Base-by-base conservation (phyloP, 164 flowering plant species). In the Hamamelis virginiana region DNA sequence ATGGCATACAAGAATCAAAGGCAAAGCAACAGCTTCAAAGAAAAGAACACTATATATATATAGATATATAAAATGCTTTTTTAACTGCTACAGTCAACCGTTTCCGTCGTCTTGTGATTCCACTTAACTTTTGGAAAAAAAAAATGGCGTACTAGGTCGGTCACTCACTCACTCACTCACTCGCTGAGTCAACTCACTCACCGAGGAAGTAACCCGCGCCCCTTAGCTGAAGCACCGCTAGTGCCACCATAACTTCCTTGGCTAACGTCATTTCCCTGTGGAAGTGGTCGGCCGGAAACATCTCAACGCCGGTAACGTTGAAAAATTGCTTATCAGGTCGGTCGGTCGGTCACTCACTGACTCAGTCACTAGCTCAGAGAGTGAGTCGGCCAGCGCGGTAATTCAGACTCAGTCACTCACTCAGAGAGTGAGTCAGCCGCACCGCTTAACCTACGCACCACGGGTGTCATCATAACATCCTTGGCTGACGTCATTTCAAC, bases 51-150 rank as follows among this genome's bases (percentile, higher is more conserved):
- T 9, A 59, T 9, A 27, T 3, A 58, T 16, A 58, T 25, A 58
- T 25, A 58, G 1, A 59, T 14, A 26, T 16, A 33, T 41, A 61
- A n/a, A 16, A 38, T 4, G 3, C 15, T 21, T 21, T 68, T 4
- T 63, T 5, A 18, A 53, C 28, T 63, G 73, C 70, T 65, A 75
- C 74, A 75, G 74, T 69, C 73, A 74, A 74, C 63, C 62, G 61
- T n/a, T 65, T 59, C 59, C 43, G 76, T 68, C 72, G 59, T 58
- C 61, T 19, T 15, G 55, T 64, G 73, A 66, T 65, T 72, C 72
- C 76, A 69, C 68, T 62, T 64, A 44, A 59, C 41, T 59, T 5
- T 8, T 18, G 62, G 27, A 28, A 16, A 33, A 23, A 27, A 26
- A 18, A 65, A 48, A 50, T 11, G 48, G 67, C 43, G 67, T 22